These are phyloP conservation scores for Fusarium robinianum DNA, from an alignment of 2,329 filamentous ascomycete genomes.

Conservation along the genomic window DNA sequence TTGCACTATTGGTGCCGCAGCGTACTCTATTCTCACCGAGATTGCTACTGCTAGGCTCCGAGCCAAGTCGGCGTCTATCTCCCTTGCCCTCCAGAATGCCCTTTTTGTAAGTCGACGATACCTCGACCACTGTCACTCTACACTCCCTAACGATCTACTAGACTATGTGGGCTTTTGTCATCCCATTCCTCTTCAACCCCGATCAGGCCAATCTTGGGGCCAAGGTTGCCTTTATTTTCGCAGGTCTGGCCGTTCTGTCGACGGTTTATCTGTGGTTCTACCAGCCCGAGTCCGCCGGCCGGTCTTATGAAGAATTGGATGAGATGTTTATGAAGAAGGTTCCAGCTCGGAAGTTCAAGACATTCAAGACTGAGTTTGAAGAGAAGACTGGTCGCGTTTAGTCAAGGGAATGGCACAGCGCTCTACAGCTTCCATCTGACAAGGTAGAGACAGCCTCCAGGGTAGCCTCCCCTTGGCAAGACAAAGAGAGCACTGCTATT, in stretches of 20 bases:
- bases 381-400: conserved; percentile 14
- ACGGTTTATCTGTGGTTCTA: conserved; percentile 42
- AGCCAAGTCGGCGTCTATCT: conserved; percentile 25
- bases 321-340: conserved; percentile 36
- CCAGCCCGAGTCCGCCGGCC: conserved; percentile 43
- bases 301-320: conserved; percentile 36
- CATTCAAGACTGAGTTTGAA: conserved; percentile 23
- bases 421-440: no score
- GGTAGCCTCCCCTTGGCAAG: no score
- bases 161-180: conserved; percentile 29
- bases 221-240: conserved; percentile 39
- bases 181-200: conserved; percentile 30
- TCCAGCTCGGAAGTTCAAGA: conserved; percentile 34
- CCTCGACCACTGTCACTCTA: accelerated
- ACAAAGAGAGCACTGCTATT: no score
- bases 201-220: conserved; percentile 29
- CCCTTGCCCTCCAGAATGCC: conserved; percentile 20
- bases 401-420: no score
- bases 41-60: conserved; percentile 25
- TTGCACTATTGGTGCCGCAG: conserved; percentile 27
- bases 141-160: background rate
- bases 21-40: conserved; percentile 24
- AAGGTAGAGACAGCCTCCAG: no score
- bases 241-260: conserved; percentile 39
- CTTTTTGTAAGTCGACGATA: conserved; percentile 18